Evolutionary conservation across 2,329 filamentous ascomycete genomes (phyloP), one percentile per base, ranked within the genome.

Genomic region (Aspergillus alliaceus): DNA sequence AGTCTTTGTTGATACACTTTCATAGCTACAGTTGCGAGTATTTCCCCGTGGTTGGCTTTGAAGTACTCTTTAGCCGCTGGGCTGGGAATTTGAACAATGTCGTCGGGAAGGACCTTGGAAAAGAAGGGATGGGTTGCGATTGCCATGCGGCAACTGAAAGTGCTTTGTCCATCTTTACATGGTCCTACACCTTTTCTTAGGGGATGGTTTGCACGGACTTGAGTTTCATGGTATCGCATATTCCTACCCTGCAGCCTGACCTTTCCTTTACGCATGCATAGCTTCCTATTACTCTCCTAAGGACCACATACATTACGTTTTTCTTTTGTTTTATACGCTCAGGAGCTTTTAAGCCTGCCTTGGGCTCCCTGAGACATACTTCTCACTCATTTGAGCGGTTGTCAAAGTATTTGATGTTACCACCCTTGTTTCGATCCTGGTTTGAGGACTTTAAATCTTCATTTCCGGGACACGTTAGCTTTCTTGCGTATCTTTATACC

Each of bases 1-100:
- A 78, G 80, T 77, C 48, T 35, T 27, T 35, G n/a, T 12, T 35
- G 27, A 8, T 34, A 44, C 11, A 35, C 39, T 6, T 31, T n/a
- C 15, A 18, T 12, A 32, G 6, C 27, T 27, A 8, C 24, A 22
- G 18, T 9, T 44, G 24, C 14, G 24, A 29, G n/a, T 11, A 6
- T n/a, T 44, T 4, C n/a, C 24, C 24, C 24, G 15, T 27, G 24
- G 24, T 11, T 27, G 8, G 24, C 20, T 44, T 14, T 11, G 5
- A 11, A 12, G 7, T 34, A 3, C 3, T 24, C 18, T n/a, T 18
- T 18, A 20, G n/a, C 9, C 18, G 37, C 18, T 39, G 37, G 20
- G 39, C 2, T 42, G 39, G 6, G 22, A 25, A 7, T 11, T 14
- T 42, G 12, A 9, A 42, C 14, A 27, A 42, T 42, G 15, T 22